phyloP scores from a whole-genome alignment of 1,284 basidiomycete genomes.

The Gymnopus androsaceus region DNA sequence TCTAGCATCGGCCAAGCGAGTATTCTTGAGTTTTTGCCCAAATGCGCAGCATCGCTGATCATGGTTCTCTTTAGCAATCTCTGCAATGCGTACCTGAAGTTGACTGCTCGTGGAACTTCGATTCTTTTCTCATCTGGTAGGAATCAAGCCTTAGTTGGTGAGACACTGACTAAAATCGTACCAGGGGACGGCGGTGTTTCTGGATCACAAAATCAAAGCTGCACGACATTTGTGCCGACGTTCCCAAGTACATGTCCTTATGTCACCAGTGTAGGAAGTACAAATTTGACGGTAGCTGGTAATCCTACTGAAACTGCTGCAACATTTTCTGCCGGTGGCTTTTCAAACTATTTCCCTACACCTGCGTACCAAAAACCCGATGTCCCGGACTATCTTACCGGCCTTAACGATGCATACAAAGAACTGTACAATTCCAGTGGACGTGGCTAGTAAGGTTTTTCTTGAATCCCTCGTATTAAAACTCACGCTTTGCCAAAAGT shows the following conservation, averaged over 20 bases:
- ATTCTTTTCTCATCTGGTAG: constrained; percentile 38
- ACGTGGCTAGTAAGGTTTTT: constrained; percentile 44
- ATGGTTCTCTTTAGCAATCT: constrained; percentile 30
- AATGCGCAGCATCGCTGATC: constrained; percentile 18
- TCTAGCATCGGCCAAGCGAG: constrained; percentile 25
- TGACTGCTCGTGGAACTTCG: constrained; percentile 37
- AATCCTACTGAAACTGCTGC: constrained; percentile 32
- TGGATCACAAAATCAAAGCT: constrained; percentile 28
- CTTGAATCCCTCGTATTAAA: constrained; percentile 46
- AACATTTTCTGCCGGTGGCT: constrained; percentile 43
- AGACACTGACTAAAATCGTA: not conserved
- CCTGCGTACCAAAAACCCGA: constrained; percentile 37
- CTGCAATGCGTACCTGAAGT: constrained; percentile 35
- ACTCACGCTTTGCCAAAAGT: too few relatives aligned
- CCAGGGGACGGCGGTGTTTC: constrained; percentile 38
- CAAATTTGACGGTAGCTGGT: too few relatives aligned
- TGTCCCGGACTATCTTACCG: constrained; percentile 27
- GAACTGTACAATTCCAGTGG: constrained; percentile 39
- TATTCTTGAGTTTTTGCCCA: constrained; percentile 3
- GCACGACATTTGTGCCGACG: constrained; percentile 34
- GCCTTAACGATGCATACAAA: constrained; percentile 28
- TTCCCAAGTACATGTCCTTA: constrained; percentile 33
- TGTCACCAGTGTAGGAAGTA: constrained; percentile 31
- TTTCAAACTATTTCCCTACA: constrained; percentile 38
- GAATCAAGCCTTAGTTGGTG: not conserved